These are phyloP conservation scores for Theobroma cacao DNA, from an alignment of 345 rosid genomes.

Conservation along the genomic window DNA sequence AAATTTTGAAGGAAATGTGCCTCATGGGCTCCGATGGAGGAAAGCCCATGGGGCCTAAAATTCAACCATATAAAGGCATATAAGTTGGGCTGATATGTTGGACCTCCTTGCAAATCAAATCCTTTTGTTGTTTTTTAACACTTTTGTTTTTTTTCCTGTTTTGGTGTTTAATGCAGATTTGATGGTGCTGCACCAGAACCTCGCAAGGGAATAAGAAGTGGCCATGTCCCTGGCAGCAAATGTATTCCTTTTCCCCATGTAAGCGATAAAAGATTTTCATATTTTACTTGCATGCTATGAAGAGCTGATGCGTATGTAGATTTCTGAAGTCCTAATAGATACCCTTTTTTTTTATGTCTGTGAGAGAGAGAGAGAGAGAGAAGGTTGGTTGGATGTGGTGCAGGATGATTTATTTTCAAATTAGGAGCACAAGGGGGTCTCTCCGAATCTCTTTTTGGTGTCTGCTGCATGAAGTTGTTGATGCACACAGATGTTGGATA, in stretches of 20 bases:
- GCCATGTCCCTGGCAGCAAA: conserved; percentile 96
- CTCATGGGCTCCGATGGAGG: background rate
- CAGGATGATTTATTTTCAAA: background rate
- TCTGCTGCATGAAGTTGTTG: background rate
- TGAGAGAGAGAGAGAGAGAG: background rate
- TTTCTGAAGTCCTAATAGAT: background rate
- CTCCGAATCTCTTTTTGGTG: background rate
- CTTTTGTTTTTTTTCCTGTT: background rate
- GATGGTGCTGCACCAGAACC: conserved; percentile 92
- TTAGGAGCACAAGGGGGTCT: background rate
- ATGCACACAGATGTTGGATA: background rate
- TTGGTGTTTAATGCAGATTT: conserved; percentile 50
- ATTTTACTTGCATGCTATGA: background rate
- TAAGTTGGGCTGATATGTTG: background rate
- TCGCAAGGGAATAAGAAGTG: conserved; percentile 88
- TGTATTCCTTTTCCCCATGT: conserved; percentile 89
- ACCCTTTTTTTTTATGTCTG: background rate
- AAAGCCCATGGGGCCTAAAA: background rate
- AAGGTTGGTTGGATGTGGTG: background rate
- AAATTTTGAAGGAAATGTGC: background rate
- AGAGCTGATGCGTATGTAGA: background rate
- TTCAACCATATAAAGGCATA: background rate
- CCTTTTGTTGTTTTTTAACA: background rate
- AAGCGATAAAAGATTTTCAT: conserved; percentile 8
- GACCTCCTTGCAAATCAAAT: background rate